Evolutionary conservation across 2,329 filamentous ascomycete species (phyloP).

Genomic region (Neonectria hederae): DNA sequence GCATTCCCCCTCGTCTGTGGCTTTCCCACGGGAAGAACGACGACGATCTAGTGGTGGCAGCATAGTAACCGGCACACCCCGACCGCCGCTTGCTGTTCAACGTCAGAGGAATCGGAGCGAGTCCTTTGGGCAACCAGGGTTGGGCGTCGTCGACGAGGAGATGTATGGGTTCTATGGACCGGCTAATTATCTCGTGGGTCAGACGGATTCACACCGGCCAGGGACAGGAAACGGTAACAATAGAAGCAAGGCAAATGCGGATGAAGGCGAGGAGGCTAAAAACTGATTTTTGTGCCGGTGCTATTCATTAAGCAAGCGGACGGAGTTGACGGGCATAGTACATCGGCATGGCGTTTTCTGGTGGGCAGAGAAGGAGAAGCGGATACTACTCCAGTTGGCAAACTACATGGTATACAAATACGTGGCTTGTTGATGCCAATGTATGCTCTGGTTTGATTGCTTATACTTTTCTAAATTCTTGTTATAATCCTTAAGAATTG

Average conservation of each 20-base stretch:
- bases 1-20: slow-evolving; percentile 38
- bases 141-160: slow-evolving; percentile 54
- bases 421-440: neutral
- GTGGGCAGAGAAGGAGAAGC: neutral
- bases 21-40: slow-evolving; percentile 32
- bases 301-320: neutral
- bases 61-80: slow-evolving; percentile 20
- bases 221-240: slow-evolving; percentile 23
- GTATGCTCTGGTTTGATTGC: neutral
- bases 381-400: neutral
- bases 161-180: slow-evolving; percentile 61
- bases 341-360: slow-evolving; percentile 2
- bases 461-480: neutral
- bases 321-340: neutral
- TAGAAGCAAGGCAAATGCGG: neutral
- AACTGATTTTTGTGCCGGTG: neutral
- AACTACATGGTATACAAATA: neutral
- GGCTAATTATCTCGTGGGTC: slow-evolving; percentile 50
- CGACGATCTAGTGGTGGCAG: slow-evolving; percentile 43
- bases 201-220: slow-evolving; percentile 47
- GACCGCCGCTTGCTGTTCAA: slow-evolving; percentile 41
- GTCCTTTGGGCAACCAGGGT: slow-evolving; percentile 32
- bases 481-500: neutral
- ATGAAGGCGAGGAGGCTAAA: neutral
- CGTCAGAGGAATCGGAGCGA: slow-evolving; percentile 40